phyloP scores from a whole-genome alignment of 768 basidiomycete species.

The Leccinum sublutescens region DNA sequence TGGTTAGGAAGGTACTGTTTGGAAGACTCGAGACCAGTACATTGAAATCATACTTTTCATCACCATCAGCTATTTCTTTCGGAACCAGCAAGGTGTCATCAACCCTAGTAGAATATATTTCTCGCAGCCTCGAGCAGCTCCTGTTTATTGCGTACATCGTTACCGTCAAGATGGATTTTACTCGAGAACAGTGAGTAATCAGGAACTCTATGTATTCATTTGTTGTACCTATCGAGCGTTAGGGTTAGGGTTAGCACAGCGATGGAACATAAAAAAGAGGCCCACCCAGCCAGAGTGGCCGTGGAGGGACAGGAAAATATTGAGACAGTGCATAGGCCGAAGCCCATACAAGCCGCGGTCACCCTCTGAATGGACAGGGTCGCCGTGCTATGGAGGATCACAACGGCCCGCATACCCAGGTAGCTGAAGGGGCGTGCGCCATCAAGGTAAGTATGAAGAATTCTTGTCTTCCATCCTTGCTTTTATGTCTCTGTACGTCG shows the following conservation, averaged over 20 bases:
- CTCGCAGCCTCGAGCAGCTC: too few species aligned
- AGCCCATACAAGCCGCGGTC: conserved; percentile 49
- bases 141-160: too few species aligned
- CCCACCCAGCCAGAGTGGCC: conserved; percentile 53
- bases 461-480: neutral
- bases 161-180: too few species aligned
- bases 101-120: too few species aligned
- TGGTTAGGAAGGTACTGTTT: too few species aligned
- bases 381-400: conserved; percentile 54
- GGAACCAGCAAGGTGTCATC: too few species aligned
- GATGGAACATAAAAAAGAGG: conserved; percentile 28
- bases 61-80: too few species aligned
- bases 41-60: too few species aligned
- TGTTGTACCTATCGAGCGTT: neutral
- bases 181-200: too few species aligned
- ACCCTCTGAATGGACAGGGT: conserved; percentile 50
- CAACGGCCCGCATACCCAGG: conserved; percentile 54
- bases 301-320: conserved; percentile 76
- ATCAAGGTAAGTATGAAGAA: conserved; percentile 60
- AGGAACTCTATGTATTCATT: too few species aligned
- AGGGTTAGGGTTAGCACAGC: conserved; percentile 31
- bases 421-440: conserved; percentile 52
- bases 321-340: conserved; percentile 75
- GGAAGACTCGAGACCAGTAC: too few species aligned
- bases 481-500: conserved; percentile 14